Conservation (phyloP, 495 filamentous ascomycete genomes). For the Daldinia vernicosa region DNA sequence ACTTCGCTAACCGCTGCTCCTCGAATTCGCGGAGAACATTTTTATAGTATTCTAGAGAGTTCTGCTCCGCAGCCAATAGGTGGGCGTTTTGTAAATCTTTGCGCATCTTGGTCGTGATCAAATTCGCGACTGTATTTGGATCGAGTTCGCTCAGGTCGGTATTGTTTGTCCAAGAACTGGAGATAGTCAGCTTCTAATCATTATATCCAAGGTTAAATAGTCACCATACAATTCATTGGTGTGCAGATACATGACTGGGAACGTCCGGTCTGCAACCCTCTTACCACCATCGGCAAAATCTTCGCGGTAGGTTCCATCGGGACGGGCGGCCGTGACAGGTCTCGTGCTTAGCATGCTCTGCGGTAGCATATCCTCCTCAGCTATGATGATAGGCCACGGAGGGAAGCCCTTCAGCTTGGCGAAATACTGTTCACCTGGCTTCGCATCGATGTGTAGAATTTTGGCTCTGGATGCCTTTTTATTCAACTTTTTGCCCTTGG, state of each 20-base stretch:
- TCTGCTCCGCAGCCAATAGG: slow-evolving; percentile 72
- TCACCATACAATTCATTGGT: slow-evolving; percentile 91
- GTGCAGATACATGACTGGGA: slow-evolving; percentile 90
- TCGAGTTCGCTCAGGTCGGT: slow-evolving; percentile 78
- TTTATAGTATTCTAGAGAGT: slow-evolving; percentile 81
- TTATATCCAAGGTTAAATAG: neutral
- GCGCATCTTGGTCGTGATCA: slow-evolving; percentile 74
- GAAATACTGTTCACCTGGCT: slow-evolving; percentile 87
- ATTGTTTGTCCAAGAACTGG: slow-evolving; percentile 86
- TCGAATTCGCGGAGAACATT: slow-evolving; percentile 72
- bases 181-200: slow-evolving; percentile 27
- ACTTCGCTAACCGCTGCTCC: slow-evolving; percentile 66
- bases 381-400: slow-evolving; percentile 89
- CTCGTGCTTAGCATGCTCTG: slow-evolving; percentile 71
- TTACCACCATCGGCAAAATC: slow-evolving; percentile 85
- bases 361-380: slow-evolving; percentile 91
- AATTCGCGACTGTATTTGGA: slow-evolving; percentile 68
- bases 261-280: slow-evolving; percentile 81
- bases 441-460: slow-evolving; percentile 75
- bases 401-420: slow-evolving; percentile 90
- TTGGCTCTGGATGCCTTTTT: slow-evolving; percentile 81
- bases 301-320: slow-evolving; percentile 83
- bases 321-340: slow-evolving; percentile 80
- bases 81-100: slow-evolving; percentile 80
- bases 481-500: slow-evolving; percentile 81